Percentiles rank a stretch among this genome's conserved stretches.
Evolutionary conservation across 805 yeast species (phyloP).

Genomic region (Zygotorulaspora florentina): DNA sequence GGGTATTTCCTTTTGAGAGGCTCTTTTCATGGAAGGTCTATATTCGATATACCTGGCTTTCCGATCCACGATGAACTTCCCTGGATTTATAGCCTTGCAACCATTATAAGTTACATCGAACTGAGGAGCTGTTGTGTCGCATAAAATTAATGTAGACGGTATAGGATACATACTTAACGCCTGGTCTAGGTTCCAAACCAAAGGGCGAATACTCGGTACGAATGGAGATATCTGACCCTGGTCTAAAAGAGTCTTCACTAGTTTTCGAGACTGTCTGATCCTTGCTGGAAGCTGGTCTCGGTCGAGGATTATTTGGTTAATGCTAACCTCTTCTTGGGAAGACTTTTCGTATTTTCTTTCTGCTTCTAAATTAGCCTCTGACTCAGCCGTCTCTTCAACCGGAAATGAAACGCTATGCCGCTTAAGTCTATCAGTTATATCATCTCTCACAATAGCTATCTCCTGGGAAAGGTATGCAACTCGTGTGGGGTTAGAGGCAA

Average conservation of each 20-base stretch:
- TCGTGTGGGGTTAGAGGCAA: conserved; percentile 76
- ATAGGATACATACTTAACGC: conserved; percentile 69
- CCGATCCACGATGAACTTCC: conserved; percentile 47
- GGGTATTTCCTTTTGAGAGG: conserved; percentile 45
- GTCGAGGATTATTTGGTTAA: conserved; percentile 30
- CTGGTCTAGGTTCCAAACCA: conserved; percentile 67
- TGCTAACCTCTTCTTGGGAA: conserved; percentile 20
- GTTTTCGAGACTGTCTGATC: conserved; percentile 56
- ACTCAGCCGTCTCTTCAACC: conserved; percentile 34
- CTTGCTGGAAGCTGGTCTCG: conserved; percentile 43
- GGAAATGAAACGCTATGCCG: conserved; percentile 62
- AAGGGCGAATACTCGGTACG: conserved; percentile 52
- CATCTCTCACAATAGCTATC: conserved; percentile 68
- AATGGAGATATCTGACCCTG: conserved; percentile 90
- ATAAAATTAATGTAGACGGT: conserved; percentile 61
- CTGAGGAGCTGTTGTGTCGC: conserved; percentile 65
- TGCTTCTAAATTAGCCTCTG: conserved; percentile 23
- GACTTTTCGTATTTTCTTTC: conserved; percentile 9
- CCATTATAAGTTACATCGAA: conserved; percentile 79
- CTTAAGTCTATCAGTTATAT: conserved; percentile 63
- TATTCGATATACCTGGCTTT: conserved; percentile 71
- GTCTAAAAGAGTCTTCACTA: conserved; percentile 76
- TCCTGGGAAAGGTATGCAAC: conserved; percentile 81
- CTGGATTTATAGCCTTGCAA: conserved; percentile 73
- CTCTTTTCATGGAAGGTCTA: conserved; percentile 52